Percentiles rank a stretch among this genome's conserved stretches.
phyloP scores from a whole-genome alignment of 352 stramenopile genomes.

The Globisporangium emineosum region DNA sequence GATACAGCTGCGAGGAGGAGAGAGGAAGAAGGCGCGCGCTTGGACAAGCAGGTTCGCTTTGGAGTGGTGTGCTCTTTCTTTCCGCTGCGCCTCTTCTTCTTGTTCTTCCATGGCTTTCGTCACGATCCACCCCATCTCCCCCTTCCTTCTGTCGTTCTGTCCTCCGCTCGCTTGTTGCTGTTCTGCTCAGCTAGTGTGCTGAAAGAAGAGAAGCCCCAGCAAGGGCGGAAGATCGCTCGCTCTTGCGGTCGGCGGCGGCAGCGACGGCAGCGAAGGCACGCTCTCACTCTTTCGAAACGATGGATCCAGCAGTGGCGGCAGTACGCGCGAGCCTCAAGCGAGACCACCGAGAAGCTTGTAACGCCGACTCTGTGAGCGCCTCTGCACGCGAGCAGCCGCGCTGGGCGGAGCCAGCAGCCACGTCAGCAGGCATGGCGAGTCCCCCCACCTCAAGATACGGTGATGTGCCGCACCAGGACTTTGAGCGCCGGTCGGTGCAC shows the following conservation, averaged over 20 bases:
- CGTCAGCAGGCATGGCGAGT: not conserved
- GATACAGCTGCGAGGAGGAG: not conserved
- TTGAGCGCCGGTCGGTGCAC: not conserved
- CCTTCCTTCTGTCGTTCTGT: not conserved
- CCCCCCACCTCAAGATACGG: not conserved
- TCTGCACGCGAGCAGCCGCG: not conserved
- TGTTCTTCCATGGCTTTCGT: slow-evolving; percentile 10
- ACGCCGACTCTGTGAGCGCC: not conserved
- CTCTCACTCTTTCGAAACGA: not conserved
- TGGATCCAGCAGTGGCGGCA: slow-evolving; percentile 1
- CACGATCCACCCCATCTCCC: not conserved
- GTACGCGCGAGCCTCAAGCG: not conserved
- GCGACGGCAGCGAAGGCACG: not conserved
- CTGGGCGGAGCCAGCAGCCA: not conserved
- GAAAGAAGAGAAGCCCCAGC: not conserved
- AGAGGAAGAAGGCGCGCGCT: too few relatives aligned
- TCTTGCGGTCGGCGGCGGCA: not conserved
- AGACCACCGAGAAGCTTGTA: not conserved
- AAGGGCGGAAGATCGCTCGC: slow-evolving; percentile 4
- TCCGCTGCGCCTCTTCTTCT: not conserved
- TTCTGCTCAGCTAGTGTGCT: not conserved
- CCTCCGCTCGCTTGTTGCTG: too few relatives aligned
- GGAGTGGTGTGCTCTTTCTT: not conserved
- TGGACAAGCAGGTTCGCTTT: too few relatives aligned
- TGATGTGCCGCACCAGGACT: not conserved